A percentile compares a stretch with the other conserved stretches of the same genome.
These are phyloP conservation scores for Avena insularis DNA, from an alignment of 176 grass and related monocot genomes.

Conservation along the genomic window DNA sequence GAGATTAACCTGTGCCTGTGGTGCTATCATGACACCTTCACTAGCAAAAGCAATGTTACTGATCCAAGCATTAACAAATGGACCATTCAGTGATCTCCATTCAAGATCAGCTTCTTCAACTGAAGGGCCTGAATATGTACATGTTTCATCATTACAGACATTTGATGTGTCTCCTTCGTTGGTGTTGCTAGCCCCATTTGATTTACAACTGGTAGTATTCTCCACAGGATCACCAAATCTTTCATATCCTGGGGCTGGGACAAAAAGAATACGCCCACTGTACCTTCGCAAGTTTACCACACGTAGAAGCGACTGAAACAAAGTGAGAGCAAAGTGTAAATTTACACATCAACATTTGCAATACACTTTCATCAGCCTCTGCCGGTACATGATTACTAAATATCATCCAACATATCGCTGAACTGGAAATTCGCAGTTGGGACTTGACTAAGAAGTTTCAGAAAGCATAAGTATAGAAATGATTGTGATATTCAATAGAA, in stretches of 20 bases:
- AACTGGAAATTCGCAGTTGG: not conserved
- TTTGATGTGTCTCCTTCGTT: constrained; percentile 33
- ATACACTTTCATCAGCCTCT: not conserved
- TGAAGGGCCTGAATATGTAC: constrained; percentile 60
- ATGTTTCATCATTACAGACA: constrained; percentile 34
- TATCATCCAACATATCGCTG: not conserved
- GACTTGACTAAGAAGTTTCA: constrained; percentile 19
- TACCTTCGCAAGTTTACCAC: constrained; percentile 73
- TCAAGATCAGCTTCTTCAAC: constrained; percentile 46
- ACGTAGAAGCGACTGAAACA: constrained; percentile 69
- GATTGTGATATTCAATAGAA: not conserved
- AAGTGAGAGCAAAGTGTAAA: constrained; percentile 43
- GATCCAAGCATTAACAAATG: constrained; percentile 87
- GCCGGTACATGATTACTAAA: not conserved
- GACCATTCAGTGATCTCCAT: constrained; percentile 89
- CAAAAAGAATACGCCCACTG: constrained; percentile 68
- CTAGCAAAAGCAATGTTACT: constrained; percentile 77
- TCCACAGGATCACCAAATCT: constrained; percentile 60
- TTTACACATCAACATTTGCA: constrained; percentile 23
- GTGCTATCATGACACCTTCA: constrained; percentile 80
- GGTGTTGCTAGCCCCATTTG: constrained; percentile 27
- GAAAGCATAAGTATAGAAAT: not conserved
- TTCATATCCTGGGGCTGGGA: constrained; percentile 88
- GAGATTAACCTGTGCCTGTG: constrained; percentile 76
- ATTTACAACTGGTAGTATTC: constrained; percentile 36